phyloP scores from a whole-genome alignment of 768 basidiomycete species.

The Suillus hirtellus region DNA sequence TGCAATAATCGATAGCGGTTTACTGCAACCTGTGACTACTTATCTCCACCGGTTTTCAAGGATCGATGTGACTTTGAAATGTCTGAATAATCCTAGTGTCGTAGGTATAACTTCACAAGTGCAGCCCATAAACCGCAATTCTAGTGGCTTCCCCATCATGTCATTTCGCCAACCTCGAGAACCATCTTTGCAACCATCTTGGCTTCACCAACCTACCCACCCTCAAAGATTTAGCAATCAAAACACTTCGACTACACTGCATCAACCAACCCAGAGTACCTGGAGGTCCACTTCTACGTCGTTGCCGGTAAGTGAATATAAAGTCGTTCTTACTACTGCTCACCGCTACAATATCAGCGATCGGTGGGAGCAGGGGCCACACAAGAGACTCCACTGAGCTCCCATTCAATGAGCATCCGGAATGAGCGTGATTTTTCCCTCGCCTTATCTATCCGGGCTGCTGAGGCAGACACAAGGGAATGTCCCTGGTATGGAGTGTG shows the following conservation, averaged over 20 bases:
- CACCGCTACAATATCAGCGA: neutral
- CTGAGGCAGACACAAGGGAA: conserved; percentile 1
- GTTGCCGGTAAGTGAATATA: neutral
- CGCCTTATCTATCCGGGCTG: conserved; percentile 1
- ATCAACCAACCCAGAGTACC: neutral
- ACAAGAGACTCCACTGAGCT: neutral
- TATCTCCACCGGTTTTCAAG: too few species aligned
- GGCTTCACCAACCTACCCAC: too few species aligned
- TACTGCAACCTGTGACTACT: too few species aligned
- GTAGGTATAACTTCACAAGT: too few species aligned
- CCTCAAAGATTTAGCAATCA: too few species aligned
- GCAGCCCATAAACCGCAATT: too few species aligned
- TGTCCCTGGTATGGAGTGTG: conserved; percentile 10
- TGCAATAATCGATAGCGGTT: too few species aligned
- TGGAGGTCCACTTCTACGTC: neutral
- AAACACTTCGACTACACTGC: neutral
- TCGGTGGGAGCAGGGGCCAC: neutral
- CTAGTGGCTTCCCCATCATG: too few species aligned
- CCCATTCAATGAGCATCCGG: neutral
- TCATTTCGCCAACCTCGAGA: too few species aligned
- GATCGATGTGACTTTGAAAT: too few species aligned
- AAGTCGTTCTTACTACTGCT: neutral
- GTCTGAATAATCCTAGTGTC: too few species aligned
- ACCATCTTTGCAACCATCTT: too few species aligned
- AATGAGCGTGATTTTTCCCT: neutral